Evolutionary conservation across 148 eudicot species (phyloP).

Genomic region (Euryodendron excelsum): DNA sequence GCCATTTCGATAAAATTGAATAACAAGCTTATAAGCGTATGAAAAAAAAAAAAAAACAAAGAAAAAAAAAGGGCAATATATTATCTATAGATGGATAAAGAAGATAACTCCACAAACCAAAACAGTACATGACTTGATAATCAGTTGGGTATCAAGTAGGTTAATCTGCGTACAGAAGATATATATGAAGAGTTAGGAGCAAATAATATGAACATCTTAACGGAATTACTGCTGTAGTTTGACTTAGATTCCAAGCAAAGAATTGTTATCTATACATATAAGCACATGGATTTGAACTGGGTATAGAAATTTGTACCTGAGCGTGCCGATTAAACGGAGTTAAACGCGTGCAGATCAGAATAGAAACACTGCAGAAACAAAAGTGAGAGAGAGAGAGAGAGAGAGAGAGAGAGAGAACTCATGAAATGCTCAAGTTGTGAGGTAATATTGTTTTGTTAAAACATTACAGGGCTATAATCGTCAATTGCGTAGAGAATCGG

Average conservation of each 20-base stretch:
- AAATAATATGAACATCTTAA: background rate
- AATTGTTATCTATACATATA: background rate
- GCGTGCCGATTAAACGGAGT: background rate
- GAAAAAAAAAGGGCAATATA: too few species aligned
- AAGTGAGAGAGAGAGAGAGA: background rate
- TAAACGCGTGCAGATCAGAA: background rate
- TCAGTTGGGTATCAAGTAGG: background rate
- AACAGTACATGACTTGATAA: background rate
- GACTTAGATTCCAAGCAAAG: background rate
- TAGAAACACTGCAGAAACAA: background rate
- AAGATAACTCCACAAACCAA: background rate
- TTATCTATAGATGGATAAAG: too few species aligned
- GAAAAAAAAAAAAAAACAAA: background rate
- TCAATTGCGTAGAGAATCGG: too few species aligned
- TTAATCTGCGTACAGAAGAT: background rate
- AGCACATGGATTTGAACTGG: too few species aligned
- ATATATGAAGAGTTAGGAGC: too few species aligned
- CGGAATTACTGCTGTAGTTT: background rate
- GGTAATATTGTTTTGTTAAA: too few species aligned
- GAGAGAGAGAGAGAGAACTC: background rate
- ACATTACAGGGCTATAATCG: too few species aligned
- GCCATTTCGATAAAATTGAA: background rate
- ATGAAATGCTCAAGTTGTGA: background rate
- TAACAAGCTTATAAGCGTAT: background rate
- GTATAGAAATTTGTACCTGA: slow-evolving; percentile 1